Evolutionary conservation across 495 filamentous ascomycete genomes (phyloP).

Genomic region (Penicillium lividum): DNA sequence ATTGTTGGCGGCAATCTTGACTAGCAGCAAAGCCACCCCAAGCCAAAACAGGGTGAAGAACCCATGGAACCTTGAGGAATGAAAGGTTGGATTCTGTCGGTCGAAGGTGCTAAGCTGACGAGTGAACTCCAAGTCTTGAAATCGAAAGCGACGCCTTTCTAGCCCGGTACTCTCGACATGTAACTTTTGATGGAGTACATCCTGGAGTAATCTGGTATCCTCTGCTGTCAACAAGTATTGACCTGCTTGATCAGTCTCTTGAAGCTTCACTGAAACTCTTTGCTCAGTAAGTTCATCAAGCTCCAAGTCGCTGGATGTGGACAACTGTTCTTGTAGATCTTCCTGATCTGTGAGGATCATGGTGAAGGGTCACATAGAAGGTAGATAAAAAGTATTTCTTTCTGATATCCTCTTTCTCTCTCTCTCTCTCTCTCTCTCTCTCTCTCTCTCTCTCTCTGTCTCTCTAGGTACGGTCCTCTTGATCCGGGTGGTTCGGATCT

Average conservation of each 20-base stretch:
- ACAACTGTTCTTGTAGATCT: constrained; percentile 10
- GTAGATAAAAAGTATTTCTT: not conserved
- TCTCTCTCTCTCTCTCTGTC: too few relatives aligned
- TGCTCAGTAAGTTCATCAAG: not conserved
- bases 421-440: not conserved
- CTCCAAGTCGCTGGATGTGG: constrained; percentile 1
- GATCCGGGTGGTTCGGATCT: constrained; percentile 15
- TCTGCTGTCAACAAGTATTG: constrained; percentile 57
- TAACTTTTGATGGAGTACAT: constrained; percentile 15
- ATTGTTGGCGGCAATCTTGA: constrained; percentile 65
- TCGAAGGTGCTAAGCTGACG: constrained; percentile 71
- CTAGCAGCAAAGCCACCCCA: constrained; percentile 58
- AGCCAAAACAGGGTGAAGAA: constrained; percentile 81
- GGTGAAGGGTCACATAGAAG: not conserved
- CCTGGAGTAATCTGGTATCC: constrained; percentile 53
- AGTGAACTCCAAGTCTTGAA: constrained; percentile 68
- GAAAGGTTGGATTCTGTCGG: constrained; percentile 57
- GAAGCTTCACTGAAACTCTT: constrained; percentile 48
- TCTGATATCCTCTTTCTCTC: not conserved
- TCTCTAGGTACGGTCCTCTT: not conserved
- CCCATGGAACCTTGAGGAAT: constrained; percentile 65
- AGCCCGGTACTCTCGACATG: constrained; percentile 45
- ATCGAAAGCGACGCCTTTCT: constrained; percentile 48
- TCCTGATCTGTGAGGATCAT: not conserved
- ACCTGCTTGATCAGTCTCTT: constrained; percentile 45